These are phyloP conservation scores for Ceratobasidium sp. DNA, from an alignment of 1,284 basidiomycete genomes.

Conservation along the genomic window DNA sequence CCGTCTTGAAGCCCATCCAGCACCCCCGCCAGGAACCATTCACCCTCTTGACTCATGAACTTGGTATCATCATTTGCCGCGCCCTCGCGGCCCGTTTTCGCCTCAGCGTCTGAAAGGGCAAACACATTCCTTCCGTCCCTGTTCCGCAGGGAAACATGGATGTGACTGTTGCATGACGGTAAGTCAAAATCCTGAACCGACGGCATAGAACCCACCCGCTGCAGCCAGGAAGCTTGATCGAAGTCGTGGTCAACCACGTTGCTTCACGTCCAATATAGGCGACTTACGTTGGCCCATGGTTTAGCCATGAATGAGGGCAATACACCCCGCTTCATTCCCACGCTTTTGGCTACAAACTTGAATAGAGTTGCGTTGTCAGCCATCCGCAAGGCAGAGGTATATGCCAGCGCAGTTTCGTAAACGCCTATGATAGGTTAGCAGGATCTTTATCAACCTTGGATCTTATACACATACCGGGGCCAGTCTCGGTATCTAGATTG, in stretches of 20 bases:
- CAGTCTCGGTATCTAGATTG: constrained; percentile 88
- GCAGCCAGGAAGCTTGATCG: constrained; percentile 79
- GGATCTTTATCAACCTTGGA: constrained; percentile 9
- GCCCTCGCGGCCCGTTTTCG: constrained; percentile 66
- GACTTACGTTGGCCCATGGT: constrained; percentile 85
- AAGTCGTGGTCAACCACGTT: not conserved
- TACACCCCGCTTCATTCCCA: constrained; percentile 88
- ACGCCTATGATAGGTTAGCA: constrained; percentile 59
- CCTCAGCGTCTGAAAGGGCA: constrained; percentile 67
- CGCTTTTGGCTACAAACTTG: constrained; percentile 91
- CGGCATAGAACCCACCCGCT: constrained; percentile 69
- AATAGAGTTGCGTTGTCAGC: constrained; percentile 94
- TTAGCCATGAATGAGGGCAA: constrained; percentile 99
- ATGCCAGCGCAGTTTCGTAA: constrained; percentile 92
- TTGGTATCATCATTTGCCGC: constrained; percentile 83
- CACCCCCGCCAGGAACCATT: constrained; percentile 92
- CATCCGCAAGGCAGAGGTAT: constrained; percentile 84
- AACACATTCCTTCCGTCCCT: constrained; percentile 79
- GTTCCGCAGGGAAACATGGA: constrained; percentile 87
- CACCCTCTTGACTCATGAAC: constrained; percentile 83
- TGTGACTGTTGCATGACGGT: constrained; percentile 64
- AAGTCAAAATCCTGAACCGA: not conserved
- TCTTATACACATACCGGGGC: constrained; percentile 61
- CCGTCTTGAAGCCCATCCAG: constrained; percentile 88
- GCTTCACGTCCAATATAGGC: not conserved